A percentile compares a stretch with the other conserved stretches of the same genome.
Evolutionary conservation across 257 asterid genomes (phyloP).

Genomic region (Solanum chiquidenum): DNA sequence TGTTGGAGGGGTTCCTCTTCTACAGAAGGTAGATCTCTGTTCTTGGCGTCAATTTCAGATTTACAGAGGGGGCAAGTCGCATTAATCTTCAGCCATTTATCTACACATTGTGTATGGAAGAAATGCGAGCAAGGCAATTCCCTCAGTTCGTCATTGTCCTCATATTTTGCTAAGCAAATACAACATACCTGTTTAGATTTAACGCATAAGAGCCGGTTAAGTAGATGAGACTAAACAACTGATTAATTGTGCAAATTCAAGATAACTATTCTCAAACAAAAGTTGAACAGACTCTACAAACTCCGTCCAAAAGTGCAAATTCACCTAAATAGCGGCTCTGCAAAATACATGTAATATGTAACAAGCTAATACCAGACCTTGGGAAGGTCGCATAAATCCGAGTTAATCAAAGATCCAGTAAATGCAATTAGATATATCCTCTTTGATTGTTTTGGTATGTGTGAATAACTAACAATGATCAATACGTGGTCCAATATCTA

Average conservation of each 20-base stretch:
- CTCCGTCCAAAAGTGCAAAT: not conserved
- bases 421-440: not conserved
- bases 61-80: conserved; percentile 38
- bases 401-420: not conserved
- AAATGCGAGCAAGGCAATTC: conserved; percentile 35
- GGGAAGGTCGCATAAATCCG: not conserved
- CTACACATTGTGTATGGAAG: conserved; percentile 32
- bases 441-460: not conserved
- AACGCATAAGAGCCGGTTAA: not conserved
- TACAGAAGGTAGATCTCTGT: conserved; percentile 1
- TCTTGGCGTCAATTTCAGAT: conserved; percentile 14
- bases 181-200: conserved; percentile 21
- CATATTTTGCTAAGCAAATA: conserved; percentile 30
- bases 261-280: not conserved
- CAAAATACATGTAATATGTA: not conserved
- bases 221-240: not conserved
- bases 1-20: conserved; percentile 16
- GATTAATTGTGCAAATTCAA: not conserved
- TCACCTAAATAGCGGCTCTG: not conserved
- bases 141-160: conserved; percentile 31
- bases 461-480: not conserved
- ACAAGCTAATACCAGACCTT: not conserved
- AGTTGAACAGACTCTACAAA: not conserved
- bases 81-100: conserved; percentile 35
- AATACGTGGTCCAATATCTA: not conserved